Evolutionary conservation across 768 basidiomycete species (phyloP).

Genomic region (Agaricus subrufescens): DNA sequence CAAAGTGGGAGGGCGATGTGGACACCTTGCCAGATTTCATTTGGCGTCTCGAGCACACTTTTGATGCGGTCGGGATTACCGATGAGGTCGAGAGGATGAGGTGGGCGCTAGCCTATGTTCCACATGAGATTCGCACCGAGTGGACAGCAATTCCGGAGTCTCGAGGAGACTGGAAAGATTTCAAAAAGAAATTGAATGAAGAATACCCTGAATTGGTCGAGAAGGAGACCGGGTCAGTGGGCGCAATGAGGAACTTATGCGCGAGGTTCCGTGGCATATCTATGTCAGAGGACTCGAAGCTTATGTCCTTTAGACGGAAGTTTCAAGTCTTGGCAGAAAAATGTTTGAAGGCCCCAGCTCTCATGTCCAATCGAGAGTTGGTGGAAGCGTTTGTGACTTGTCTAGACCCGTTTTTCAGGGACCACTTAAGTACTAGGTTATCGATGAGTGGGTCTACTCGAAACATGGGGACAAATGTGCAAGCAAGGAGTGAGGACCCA

Average conservation of each 20-base stretch:
- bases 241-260: too few relatives aligned
- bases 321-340: background rate
- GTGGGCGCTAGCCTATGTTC: background rate
- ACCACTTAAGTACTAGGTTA: background rate
- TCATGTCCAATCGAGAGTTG: background rate
- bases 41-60: background rate
- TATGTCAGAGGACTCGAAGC: background rate
- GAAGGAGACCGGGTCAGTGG: background rate
- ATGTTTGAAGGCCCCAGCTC: background rate
- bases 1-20: background rate
- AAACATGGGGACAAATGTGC: background rate
- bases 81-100: background rate
- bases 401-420: background rate
- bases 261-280: background rate
- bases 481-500: background rate
- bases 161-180: background rate
- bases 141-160: background rate
- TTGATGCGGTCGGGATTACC: background rate
- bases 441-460: background rate
- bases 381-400: background rate
- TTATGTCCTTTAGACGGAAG: background rate
- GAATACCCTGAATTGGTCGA: background rate
- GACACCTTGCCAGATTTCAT: background rate
- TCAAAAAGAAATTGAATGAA: background rate
- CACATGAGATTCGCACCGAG: background rate